Evolutionary conservation across 2,329 filamentous ascomycete species (phyloP).

Genomic region (Penicillium sp.): DNA sequence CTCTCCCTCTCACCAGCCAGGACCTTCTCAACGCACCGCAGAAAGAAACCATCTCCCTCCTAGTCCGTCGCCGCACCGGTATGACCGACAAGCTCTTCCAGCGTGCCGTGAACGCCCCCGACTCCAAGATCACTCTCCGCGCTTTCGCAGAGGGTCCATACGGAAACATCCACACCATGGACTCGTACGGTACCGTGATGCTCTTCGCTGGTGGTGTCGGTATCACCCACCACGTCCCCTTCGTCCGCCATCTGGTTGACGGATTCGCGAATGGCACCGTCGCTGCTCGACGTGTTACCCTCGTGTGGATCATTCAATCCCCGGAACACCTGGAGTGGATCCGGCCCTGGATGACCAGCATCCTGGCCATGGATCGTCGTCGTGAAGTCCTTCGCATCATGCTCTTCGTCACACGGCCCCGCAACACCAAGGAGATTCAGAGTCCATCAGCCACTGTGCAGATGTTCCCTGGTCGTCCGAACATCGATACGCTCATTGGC

Average conservation of each 20-base stretch:
- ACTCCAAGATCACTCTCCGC: constrained; percentile 60
- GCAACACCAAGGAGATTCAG: constrained; percentile 77
- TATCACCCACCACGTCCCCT: constrained; percentile 92
- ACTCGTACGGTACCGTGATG: constrained; percentile 88
- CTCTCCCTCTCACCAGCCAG: constrained; percentile 48
- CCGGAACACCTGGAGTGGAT: constrained; percentile 92
- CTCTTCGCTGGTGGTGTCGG: constrained; percentile 91
- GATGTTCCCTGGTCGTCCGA: constrained; percentile 88
- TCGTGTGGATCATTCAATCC: constrained; percentile 92
- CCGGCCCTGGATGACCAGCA: constrained; percentile 76
- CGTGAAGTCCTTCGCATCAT: constrained; percentile 82
- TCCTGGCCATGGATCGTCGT: constrained; percentile 77
- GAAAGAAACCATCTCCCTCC: constrained; percentile 69
- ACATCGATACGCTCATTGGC: constrained; percentile 74
- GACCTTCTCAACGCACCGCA: constrained; percentile 51
- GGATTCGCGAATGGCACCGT: constrained; percentile 70
- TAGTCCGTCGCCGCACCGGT: constrained; percentile 84
- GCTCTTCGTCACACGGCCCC: constrained; percentile 86
- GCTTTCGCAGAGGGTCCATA: constrained; percentile 91
- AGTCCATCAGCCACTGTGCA: constrained; percentile 78
- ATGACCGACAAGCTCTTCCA: constrained; percentile 82
- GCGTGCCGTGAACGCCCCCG: constrained; percentile 59
- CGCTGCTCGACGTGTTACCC: constrained; percentile 76
- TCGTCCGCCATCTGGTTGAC: constrained; percentile 73
- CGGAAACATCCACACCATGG: constrained; percentile 76